phyloP scores from a whole-genome alignment of 768 basidiomycete genomes.

The Xanthoconium purpureum region DNA sequence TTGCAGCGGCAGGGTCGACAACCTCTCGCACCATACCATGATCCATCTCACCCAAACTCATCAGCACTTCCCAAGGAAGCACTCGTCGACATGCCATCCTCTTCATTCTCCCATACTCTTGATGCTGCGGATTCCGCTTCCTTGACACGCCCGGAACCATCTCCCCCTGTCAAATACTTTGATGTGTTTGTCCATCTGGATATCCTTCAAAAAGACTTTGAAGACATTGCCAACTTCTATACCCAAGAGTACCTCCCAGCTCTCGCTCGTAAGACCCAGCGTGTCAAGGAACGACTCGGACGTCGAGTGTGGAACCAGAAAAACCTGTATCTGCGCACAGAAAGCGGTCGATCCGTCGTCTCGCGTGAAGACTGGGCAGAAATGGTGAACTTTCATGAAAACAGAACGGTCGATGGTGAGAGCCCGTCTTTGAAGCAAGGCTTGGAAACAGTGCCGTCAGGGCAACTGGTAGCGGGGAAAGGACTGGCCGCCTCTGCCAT shows the following conservation, averaged over 20 bases:
- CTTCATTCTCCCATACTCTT: neutral
- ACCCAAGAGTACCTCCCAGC: conserved; percentile 37
- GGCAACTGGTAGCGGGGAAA: neutral
- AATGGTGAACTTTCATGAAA: conserved; percentile 45
- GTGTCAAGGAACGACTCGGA: conserved; percentile 73
- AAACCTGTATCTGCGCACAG: conserved; percentile 49
- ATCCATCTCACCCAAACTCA: conserved; percentile 11
- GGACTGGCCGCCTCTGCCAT: conserved; percentile 6
- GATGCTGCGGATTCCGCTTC: conserved; percentile 21
- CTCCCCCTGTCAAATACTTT: conserved; percentile 35
- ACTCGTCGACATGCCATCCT: neutral
- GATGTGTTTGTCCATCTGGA: conserved; percentile 53
- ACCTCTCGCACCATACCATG: conserved; percentile 20
- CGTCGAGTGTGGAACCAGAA: conserved; percentile 68
- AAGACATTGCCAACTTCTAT: conserved; percentile 46
- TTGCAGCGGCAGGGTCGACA: conserved; percentile 23
- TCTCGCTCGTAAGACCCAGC: conserved; percentile 50
- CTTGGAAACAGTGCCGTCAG: neutral
- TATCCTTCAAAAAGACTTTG: conserved; percentile 54
- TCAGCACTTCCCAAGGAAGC: neutral
- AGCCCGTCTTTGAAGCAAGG: neutral
- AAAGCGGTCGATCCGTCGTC: conserved; percentile 33
- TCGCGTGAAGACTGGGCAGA: conserved; percentile 46
- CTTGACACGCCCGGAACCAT: conserved; percentile 22
- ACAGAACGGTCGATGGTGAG: neutral